phyloP scores from a whole-genome alignment of 2,329 filamentous ascomycete genomes.

The Fusarium sterilihyphosum region DNA sequence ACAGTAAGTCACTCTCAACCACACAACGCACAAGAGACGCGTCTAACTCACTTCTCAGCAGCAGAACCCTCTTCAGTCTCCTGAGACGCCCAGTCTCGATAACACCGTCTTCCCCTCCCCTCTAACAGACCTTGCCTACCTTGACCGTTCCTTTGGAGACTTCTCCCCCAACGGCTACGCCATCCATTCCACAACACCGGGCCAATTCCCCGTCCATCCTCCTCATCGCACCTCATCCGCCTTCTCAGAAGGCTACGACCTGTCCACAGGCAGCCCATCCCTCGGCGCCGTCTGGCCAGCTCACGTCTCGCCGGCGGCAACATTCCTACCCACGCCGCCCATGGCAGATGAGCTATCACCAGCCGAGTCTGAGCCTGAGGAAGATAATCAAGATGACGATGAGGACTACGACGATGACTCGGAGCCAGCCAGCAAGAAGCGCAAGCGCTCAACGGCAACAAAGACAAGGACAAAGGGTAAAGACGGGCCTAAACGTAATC shows the following conservation, averaged over 20 bases:
- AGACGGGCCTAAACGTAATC: constrained; percentile 23
- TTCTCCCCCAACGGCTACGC: constrained; percentile 33
- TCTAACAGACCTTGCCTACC: constrained; percentile 38
- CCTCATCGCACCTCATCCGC: constrained; percentile 28
- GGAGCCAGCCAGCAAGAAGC: constrained; percentile 26
- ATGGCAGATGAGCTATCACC: constrained; percentile 40
- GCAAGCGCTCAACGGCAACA: constrained; percentile 25
- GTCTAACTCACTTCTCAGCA: constrained; percentile 1
- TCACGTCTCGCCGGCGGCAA: constrained; percentile 35
- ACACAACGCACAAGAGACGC: not conserved
- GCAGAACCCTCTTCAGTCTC: constrained; percentile 37
- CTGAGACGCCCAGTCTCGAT: constrained; percentile 39
- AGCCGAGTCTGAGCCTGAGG: constrained; percentile 25
- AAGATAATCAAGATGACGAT: constrained; percentile 31
- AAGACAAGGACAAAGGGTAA: constrained; percentile 7
- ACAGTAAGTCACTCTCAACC: constrained; percentile 23
- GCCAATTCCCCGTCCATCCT: constrained; percentile 29
- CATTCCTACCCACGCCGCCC: constrained; percentile 40
- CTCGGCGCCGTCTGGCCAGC: constrained; percentile 34
- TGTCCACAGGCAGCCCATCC: constrained; percentile 28
- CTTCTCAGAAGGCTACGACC: constrained; percentile 36
- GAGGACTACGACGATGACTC: constrained; percentile 21
- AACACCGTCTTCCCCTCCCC: constrained; percentile 40
- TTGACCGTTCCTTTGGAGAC: constrained; percentile 37
- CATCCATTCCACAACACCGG: constrained; percentile 27